A percentile compares a stretch with the other conserved stretches of the same genome.
phyloP scores from a whole-genome alignment of 2,329 filamentous ascomycete species.

The Chaetomium sp. region DNA sequence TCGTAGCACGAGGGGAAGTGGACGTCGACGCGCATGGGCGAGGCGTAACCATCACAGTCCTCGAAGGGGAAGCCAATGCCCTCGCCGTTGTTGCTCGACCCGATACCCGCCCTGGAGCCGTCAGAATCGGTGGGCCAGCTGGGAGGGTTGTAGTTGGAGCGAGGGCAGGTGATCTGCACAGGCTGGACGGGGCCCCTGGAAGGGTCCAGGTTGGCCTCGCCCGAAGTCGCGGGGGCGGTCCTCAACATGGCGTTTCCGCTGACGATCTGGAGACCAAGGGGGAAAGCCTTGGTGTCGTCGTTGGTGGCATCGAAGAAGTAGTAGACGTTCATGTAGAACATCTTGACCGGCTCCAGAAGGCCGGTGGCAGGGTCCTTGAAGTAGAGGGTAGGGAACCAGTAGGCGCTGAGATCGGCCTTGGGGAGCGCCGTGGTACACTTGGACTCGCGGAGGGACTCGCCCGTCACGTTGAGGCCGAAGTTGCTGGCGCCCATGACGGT shows the following conservation, averaged over 20 bases:
- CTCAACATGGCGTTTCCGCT: conserved; percentile 64
- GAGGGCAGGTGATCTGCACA: conserved; percentile 63
- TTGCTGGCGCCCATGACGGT: conserved; percentile 70
- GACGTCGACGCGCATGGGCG: conserved; percentile 65
- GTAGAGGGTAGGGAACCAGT: conserved; percentile 75
- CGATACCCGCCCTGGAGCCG: conserved; percentile 57
- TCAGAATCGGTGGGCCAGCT: conserved; percentile 59
- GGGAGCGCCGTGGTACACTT: conserved; percentile 72
- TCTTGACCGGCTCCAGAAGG: conserved; percentile 64
- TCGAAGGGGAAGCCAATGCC: conserved; percentile 70
- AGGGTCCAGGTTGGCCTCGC: conserved; percentile 54
- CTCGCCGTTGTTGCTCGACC: conserved; percentile 56
- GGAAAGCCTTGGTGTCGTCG: conserved; percentile 70
- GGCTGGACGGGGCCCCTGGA: conserved; percentile 55
- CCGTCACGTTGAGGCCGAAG: conserved; percentile 65
- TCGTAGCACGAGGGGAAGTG: conserved; percentile 78
- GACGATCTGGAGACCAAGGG: conserved; percentile 70
- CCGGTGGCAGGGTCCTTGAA: conserved; percentile 65
- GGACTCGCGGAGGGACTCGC: conserved; percentile 60
- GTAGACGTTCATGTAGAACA: conserved; percentile 76
- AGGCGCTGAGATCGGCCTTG: conserved; percentile 70
- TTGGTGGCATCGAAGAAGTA: conserved; percentile 70
- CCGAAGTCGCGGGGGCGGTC: conserved; percentile 57
- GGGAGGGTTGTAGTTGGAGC: conserved; percentile 50
- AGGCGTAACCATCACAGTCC: conserved; percentile 65